A percentile compares a stretch with the other conserved stretches of the same genome.
phyloP scores from a whole-genome alignment of 2,329 filamentous ascomycete species.

The Cladorrhinum sp. region DNA sequence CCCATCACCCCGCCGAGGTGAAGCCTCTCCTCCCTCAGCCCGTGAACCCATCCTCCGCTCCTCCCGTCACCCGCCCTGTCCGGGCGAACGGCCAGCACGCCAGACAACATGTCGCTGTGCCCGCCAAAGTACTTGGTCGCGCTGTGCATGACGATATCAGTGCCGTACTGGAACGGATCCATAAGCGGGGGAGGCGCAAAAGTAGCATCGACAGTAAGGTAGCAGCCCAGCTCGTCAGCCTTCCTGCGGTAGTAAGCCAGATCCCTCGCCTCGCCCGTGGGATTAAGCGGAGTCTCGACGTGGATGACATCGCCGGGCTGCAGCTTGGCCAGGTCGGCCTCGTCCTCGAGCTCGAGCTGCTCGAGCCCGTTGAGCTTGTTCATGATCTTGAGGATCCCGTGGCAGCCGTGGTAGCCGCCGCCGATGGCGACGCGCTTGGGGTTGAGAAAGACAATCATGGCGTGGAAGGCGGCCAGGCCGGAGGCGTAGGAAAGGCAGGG shows the following conservation, averaged over 20 bases:
- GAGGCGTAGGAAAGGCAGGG: slow-evolving; percentile 76
- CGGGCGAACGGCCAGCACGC: slow-evolving; percentile 68
- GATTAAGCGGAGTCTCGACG: slow-evolving; percentile 92
- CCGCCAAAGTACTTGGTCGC: slow-evolving; percentile 97
- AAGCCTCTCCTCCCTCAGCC: slow-evolving; percentile 66
- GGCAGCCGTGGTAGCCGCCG: slow-evolving; percentile 89
- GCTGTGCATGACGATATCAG: slow-evolving; percentile 85
- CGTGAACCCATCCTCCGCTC: slow-evolving; percentile 53
- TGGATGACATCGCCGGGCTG: slow-evolving; percentile 80
- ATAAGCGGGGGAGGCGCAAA: slow-evolving; percentile 89
- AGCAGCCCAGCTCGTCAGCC: slow-evolving; percentile 70
- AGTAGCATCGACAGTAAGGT: slow-evolving; percentile 82
- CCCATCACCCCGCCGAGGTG: slow-evolving; percentile 83
- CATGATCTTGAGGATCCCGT: slow-evolving; percentile 75
- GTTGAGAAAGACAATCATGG: slow-evolving; percentile 77
- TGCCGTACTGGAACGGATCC: slow-evolving; percentile 78
- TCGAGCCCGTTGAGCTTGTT: slow-evolving; percentile 72
- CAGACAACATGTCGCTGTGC: slow-evolving; percentile 90
- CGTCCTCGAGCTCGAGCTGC: slow-evolving; percentile 63
- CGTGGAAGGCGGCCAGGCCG: slow-evolving; percentile 85
- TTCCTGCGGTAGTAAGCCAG: slow-evolving; percentile 68
- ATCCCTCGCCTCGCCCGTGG: slow-evolving; percentile 75
- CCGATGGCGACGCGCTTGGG: slow-evolving; percentile 79
- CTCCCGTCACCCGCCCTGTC: slow-evolving; percentile 28
- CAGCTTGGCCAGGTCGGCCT: slow-evolving; percentile 52